Evolutionary conservation across 768 basidiomycete genomes (phyloP).

Genomic region (Suillus tomentosus): DNA sequence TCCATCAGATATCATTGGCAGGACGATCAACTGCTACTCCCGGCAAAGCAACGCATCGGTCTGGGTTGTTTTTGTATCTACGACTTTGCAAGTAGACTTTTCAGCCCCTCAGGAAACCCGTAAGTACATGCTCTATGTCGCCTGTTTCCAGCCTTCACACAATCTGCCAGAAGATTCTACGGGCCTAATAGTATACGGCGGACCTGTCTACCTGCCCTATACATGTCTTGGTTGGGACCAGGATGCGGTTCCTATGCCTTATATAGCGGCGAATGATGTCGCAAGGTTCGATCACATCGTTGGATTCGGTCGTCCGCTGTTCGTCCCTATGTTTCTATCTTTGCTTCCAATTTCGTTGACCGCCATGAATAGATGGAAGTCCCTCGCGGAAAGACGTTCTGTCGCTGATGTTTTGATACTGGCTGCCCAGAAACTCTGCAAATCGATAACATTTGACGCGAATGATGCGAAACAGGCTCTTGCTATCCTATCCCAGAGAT

Average conservation of each 20-base stretch:
- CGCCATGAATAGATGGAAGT: not conserved
- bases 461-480: not conserved
- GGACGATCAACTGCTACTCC: not conserved
- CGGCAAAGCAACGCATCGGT: not conserved
- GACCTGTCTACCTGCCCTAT: conserved; percentile 6
- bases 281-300: conserved; percentile 3
- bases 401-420: not conserved
- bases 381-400: not conserved
- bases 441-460: not conserved
- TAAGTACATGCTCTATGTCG: not conserved
- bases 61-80: conserved; percentile 13
- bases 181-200: not conserved
- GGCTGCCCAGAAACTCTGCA: not conserved
- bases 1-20: not conserved
- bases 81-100: conserved; percentile 8
- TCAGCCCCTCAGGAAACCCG: not conserved
- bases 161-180: conserved; percentile 6
- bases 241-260: not conserved
- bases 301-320: conserved; percentile 4
- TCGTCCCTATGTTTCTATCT: not conserved
- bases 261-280: conserved; percentile 1
- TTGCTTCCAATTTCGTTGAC: not conserved
- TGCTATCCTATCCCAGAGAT: conserved; percentile 17
- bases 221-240: conserved; percentile 15
- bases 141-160: not conserved